These are phyloP conservation scores for Helichrysum umbraculigerum DNA, from an alignment of 129 eudicot genomes.

Conservation along the genomic window DNA sequence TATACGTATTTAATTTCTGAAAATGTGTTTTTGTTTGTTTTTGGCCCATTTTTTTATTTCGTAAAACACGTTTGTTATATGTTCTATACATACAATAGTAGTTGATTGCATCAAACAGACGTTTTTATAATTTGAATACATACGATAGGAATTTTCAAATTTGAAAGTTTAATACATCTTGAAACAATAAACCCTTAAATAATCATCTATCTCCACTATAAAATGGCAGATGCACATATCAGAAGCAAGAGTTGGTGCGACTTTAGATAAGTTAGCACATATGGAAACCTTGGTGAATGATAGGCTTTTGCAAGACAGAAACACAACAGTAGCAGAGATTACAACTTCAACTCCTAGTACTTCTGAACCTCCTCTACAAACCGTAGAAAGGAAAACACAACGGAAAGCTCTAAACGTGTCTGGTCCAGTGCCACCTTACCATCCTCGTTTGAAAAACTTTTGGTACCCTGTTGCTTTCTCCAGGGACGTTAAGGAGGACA, in stretches of 20 bases:
- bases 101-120: too few species aligned
- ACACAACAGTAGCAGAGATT: conserved; percentile 37
- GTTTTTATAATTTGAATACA: too few species aligned
- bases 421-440: conserved; percentile 85
- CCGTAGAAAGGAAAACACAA: conserved; percentile 44
- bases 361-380: conserved; percentile 42
- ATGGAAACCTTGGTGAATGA: conserved; percentile 85
- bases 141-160: too few species aligned
- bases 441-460: conserved; percentile 66
- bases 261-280: conserved; percentile 85
- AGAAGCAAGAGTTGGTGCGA: conserved; percentile 79
- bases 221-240: conserved; percentile 81
- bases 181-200: background rate
- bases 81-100: too few species aligned
- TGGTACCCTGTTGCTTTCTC: conserved; percentile 99
- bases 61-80: too few species aligned
- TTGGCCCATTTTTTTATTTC: too few species aligned
- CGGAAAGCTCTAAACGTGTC: conserved; percentile 72
- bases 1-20: too few species aligned
- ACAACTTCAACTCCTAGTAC: conserved; percentile 47
- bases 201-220: background rate
- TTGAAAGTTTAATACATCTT: too few species aligned
- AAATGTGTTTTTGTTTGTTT: too few species aligned
- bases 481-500: conserved; percentile 79
- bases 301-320: conserved; percentile 66